Base-by-base conservation (phyloP, 2,329 filamentous ascomycete species). In the Epichloe sylvatica region DNA sequence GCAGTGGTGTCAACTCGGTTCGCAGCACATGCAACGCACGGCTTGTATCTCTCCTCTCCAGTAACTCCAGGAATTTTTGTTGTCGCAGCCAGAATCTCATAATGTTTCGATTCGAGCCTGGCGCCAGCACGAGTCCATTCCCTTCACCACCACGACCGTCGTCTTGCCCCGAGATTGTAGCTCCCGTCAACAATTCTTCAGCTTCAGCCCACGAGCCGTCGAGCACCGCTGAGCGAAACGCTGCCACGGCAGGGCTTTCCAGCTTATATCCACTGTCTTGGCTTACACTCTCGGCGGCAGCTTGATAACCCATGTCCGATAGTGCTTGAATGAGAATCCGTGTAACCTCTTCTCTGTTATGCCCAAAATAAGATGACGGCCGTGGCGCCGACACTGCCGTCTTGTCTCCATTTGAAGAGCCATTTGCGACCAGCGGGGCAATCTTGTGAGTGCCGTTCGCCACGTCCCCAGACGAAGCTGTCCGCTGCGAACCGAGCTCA, bases 41-140 rank as follows among this genome's bases (percentile, higher is more conserved):
- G 13, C 75, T 75, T 8, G 86, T 78, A 58, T 96, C 82, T 56
- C 81, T 74, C 59, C 75, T 72, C 64, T 97, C 90, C 41, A 98
- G 70, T 8, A 95, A 71, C 68, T 98, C 92, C 33, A 98, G 72
- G 59, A 91, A 98, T 65, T 97, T 97, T 64, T 98, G 92, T 62
- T 94, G 86, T 55, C 91, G 78, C 59, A 98, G 73, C 72, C 82
- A 83, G 64, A 97, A 96, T 44, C 83, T 77, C 84, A 98, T 91
- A 47, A 84, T 74, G 56, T 83, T 80, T 51, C 77, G 76, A 59
- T 95, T 84, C 6, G 87, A 84, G 23, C 80, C 83, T 41, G 86
- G 78, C 15, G 83, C 79, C 48, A 97, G 74, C 15, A 87, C 78
- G 49, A 98, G 70, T 2, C 83, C 86, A 55, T 78, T 73, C 0